Evolutionary conservation across 1,139 yeast species (phyloP), one percentile per base, ranked within the genome.

Genomic region (Suhomyces choctaworum): DNA sequence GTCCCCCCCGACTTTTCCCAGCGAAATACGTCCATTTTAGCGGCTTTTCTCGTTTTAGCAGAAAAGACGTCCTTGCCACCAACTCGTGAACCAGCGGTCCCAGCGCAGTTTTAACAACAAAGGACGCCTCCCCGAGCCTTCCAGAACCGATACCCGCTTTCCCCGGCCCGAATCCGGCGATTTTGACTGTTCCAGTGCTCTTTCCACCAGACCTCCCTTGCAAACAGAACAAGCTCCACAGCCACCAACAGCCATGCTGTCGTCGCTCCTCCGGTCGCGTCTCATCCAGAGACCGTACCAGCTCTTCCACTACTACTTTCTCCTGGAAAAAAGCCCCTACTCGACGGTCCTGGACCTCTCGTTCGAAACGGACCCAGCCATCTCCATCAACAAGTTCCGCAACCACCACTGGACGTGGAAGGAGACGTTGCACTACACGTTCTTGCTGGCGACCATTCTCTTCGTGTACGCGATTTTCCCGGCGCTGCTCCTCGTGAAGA

Each of bases 291-390:
- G 37, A 57, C 73, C 73, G 22, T 70, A 66, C 52, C 70, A 65
- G 48, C 52, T 69, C 37, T 73, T 76, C 56, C 68, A 73, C 47
- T 63, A 64, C 48, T 72, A 73, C 55, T 79, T 79, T 46, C 69
- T 78, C 22, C 68, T 73, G 51, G 88, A 84, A 48, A 79, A 76
- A 52, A 76, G 76, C 16, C 71, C 77, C 2, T 77, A 78, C 34
- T 69, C 73, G 38, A 47, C 69, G 15, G 60, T 83, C 11, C 70
- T 84, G 12, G 76, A 77, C 44, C 64, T 86, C 40, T 73, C 79
- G 37, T 71, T 80, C 38, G 80, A 82, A 25, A 72, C 82, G 32
- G 76, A 78, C 52, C 73, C 82, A 7, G 61, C 65, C 20, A 54
- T 66, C 23, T 67, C 82, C 3, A 43, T 85, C 30, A 51, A 62